Evolutionary conservation across 1,284 basidiomycete species (phyloP).

Genomic region (Tilletia caries): DNA sequence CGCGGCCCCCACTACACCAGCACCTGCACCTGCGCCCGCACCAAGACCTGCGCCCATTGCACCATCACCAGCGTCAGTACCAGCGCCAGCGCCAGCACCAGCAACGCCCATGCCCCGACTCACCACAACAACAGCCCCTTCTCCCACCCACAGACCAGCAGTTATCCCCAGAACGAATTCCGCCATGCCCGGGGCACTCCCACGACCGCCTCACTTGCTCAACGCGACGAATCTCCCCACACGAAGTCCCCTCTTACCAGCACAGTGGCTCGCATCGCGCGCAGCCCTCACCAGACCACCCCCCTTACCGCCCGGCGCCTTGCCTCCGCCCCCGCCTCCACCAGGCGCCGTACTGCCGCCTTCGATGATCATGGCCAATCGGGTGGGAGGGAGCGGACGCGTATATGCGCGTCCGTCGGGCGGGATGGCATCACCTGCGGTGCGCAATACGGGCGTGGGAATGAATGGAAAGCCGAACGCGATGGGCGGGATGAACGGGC

Average conservation of each 20-base stretch:
- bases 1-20: no score
- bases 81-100: no score
- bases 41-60: no score
- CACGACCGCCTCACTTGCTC: neutral
- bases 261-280: conserved; percentile 2
- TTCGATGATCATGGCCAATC: neutral
- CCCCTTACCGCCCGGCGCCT: neutral
- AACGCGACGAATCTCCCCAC: neutral
- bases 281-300: neutral
- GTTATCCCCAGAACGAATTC: no score
- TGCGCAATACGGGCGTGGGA: neutral
- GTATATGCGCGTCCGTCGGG: neutral
- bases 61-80: no score
- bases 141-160: no score
- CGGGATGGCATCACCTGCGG: no score
- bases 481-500: no score
- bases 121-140: no score
- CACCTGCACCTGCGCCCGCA: no score
- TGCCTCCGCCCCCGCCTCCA: neutral
- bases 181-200: neutral
- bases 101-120: no score
- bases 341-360: neutral
- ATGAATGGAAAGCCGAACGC: neutral
- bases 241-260: neutral
- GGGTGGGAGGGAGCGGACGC: neutral